Percentiles rank a stretch among this genome's conserved stretches.
Conservation (phyloP, 2,329 filamentous ascomycete genomes). For the Aspergillus candidus region DNA sequence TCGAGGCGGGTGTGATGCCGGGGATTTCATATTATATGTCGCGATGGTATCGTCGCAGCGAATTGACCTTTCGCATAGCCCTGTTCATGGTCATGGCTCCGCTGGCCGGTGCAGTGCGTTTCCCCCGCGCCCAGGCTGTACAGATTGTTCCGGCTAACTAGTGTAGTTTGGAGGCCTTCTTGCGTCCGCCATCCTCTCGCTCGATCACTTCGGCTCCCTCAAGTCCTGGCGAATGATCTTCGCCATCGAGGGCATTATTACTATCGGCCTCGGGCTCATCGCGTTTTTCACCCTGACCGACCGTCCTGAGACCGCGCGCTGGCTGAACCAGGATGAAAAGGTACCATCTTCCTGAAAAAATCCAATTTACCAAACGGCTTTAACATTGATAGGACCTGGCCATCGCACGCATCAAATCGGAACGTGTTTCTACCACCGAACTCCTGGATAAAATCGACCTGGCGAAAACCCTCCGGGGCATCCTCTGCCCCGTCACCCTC, state of each 20-base stretch:
- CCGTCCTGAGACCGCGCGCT: conserved; percentile 60
- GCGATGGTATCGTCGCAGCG: conserved; percentile 62
- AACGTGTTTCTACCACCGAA: conserved; percentile 56
- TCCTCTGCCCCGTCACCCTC: conserved; percentile 58
- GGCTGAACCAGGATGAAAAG: conserved; percentile 61
- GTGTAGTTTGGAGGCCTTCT: conserved; percentile 58
- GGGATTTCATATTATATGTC: conserved; percentile 69
- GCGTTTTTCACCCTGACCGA: conserved; percentile 62
- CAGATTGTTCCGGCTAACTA: too few relatives aligned
- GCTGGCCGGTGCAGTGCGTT: conserved; percentile 64
- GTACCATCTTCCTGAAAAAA: too few relatives aligned
- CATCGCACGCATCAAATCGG: conserved; percentile 61
- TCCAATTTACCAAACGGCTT: too few relatives aligned
- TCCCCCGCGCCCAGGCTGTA: conserved; percentile 44
- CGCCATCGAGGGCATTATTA: conserved; percentile 63
- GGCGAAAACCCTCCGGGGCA: conserved; percentile 55
- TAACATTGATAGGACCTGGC: conserved; percentile 45
- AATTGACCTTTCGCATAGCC: conserved; percentile 61
- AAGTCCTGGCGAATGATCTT: conserved; percentile 65
- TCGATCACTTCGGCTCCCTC: conserved; percentile 53
- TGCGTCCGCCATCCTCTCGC: conserved; percentile 56
- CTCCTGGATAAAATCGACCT: conserved; percentile 59
- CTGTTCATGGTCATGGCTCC: conserved; percentile 66
- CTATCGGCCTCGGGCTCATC: conserved; percentile 52
- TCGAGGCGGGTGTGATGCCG: conserved; percentile 67